These are phyloP conservation scores for Sarcodon aspratus DNA, from an alignment of 768 basidiomycete species.

Conservation along the genomic window DNA sequence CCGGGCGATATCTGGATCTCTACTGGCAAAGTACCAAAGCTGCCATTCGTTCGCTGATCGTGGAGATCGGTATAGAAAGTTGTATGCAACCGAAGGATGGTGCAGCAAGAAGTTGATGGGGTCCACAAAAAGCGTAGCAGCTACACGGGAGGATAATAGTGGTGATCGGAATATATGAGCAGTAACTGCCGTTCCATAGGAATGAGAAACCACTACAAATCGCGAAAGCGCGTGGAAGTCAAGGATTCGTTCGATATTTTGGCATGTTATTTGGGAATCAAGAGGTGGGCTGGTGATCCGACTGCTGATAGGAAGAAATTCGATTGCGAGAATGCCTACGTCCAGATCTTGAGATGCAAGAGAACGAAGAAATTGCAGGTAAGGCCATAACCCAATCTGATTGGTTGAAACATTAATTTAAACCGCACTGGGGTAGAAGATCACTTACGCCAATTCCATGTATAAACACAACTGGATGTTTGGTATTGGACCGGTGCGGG, in stretches of 20 bases:
- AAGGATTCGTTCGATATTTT: conserved; percentile 31
- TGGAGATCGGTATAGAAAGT: conserved; percentile 52
- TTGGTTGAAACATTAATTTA: neutral
- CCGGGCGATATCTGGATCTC: conserved; percentile 51
- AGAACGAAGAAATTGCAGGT: conserved; percentile 38
- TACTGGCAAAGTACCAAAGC: conserved; percentile 57
- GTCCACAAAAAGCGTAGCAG: conserved; percentile 42
- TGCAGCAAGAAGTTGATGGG: conserved; percentile 58
- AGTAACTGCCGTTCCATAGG: conserved; percentile 49
- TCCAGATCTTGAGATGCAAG: conserved; percentile 32
- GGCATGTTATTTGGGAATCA: conserved; percentile 25
- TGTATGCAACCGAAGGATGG: conserved; percentile 48
- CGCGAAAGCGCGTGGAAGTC: conserved; percentile 24
- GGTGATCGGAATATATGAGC: conserved; percentile 39
- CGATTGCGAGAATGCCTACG: conserved; percentile 46
- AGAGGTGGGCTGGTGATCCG: conserved; percentile 46
- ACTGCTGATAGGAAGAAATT: conserved; percentile 48
- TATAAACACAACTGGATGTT: conserved; percentile 47
- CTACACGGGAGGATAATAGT: conserved; percentile 21
- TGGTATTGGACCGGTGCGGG: conserved; percentile 34
- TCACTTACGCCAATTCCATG: conserved; percentile 55
- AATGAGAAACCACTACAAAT: conserved; percentile 42
- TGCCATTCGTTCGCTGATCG: conserved; percentile 47
- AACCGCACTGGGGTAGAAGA: neutral
- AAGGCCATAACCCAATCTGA: conserved; percentile 55